Percentiles rank a stretch among this genome's conserved stretches.
These are phyloP conservation scores for Epithemia pelagica DNA, from an alignment of 108 stramenopile species.

Conservation along the genomic window DNA sequence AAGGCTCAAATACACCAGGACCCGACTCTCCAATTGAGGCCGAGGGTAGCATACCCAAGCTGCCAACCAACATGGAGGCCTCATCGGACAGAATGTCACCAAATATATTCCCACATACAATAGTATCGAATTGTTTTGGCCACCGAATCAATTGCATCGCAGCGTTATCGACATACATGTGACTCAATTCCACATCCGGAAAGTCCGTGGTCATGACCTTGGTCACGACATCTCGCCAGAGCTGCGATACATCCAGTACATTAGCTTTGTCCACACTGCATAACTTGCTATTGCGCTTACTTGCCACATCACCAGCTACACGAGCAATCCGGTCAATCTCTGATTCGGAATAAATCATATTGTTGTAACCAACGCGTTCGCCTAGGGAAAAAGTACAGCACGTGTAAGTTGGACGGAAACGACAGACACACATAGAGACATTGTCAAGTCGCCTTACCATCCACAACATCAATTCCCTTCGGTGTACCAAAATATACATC, in stretches of 20 bases:
- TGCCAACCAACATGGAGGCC: slow-evolving; percentile 96
- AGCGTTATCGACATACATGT: slow-evolving; percentile 99
- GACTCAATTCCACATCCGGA: slow-evolving; percentile 85
- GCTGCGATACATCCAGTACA: slow-evolving; percentile 96
- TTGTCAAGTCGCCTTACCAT: slow-evolving; percentile 40
- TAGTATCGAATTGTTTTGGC: slow-evolving; percentile 98
- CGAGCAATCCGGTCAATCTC: slow-evolving; percentile 92
- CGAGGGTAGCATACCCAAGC: slow-evolving; percentile 95
- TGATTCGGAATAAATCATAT: slow-evolving; percentile 95
- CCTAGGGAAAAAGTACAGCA: slow-evolving; percentile 21
- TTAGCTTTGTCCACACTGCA: slow-evolving; percentile 99
- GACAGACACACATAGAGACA: slow-evolving; percentile 2
- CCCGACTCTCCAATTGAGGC: slow-evolving; percentile 94
- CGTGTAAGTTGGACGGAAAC: too few species aligned
- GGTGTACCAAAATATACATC: slow-evolving; percentile 99
- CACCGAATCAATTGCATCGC: slow-evolving; percentile 98
- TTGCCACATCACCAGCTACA: slow-evolving; percentile 92
- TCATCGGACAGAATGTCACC: slow-evolving; percentile 98
- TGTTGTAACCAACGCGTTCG: slow-evolving; percentile 94
- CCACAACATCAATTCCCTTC: slow-evolving; percentile 89
- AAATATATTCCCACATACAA: slow-evolving; percentile 97
- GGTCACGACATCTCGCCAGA: slow-evolving; percentile 95
- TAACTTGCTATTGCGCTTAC: slow-evolving; percentile 85
- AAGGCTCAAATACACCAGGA: slow-evolving; percentile 98
- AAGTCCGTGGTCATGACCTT: slow-evolving; percentile 84